Base-by-base conservation (phyloP, 2,329 filamentous ascomycete genomes). In the Xylaria sp. region DNA sequence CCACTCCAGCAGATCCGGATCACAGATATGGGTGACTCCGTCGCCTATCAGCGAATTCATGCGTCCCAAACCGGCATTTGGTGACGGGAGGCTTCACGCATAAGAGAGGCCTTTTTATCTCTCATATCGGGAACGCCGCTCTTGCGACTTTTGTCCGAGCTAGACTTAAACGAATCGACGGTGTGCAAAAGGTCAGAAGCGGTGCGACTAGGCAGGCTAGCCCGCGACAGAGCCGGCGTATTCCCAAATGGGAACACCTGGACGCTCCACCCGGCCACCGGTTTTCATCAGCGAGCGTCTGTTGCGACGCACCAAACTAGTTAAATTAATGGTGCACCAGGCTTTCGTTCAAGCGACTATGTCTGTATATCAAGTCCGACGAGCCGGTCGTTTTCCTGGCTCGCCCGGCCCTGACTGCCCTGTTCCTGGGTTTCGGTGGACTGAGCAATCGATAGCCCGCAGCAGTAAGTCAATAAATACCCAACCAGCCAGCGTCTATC, bases 81-180 rank as follows among this genome's bases (percentile, higher is more conserved):
- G 16, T 18, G 11, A 38, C 17, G 39, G 3, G 47, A 43, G 26
- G 45, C 18, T 29, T 7, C 16, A 19, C 13, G 44, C 9, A 17
- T 34, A 34, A 34, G 29, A 13, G 29, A 34, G 9, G 42, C 6
- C 21, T 26, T 44, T 24, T 16, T 45, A 19, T 38, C 5, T 45
- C 43, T 34, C 29, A 34, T 26, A 29, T 29, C 26, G 43, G 43
- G 4, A 45, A 37, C 43, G 26, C 43, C 43, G 43, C 26, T 19
- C 29, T 13, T 19, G 13, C 16, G 19, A 34, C 6, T 7, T 38
- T 16, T 34, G 38, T 17, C 29, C 6, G 17, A 45, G 18, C 43
- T 29, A 26, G 18, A 38, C 29, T 45, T 45, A 45, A 16, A 45
- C 43, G 43, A 45, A 45, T 45, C 29, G 43, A 45, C 43, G 43